A percentile compares a stretch with the other conserved stretches of the same genome.
Evolutionary conservation across 257 asterid genomes (phyloP).

Genomic region (Dorcoceras hygrometricum): DNA sequence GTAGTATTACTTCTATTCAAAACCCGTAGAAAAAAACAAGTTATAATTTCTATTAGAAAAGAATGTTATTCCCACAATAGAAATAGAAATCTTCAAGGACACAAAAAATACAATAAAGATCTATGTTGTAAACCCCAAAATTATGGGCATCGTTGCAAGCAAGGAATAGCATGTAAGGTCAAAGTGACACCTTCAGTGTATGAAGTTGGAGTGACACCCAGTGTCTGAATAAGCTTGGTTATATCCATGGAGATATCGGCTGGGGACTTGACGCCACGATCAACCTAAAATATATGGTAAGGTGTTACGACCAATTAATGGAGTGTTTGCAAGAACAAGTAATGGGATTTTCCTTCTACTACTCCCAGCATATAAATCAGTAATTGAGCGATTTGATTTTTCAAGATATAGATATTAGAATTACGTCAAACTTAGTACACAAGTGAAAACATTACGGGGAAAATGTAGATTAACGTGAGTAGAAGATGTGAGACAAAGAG

Average conservation of each 20-base stretch:
- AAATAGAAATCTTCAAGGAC: no score
- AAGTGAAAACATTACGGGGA: not conserved
- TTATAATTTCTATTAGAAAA: no score
- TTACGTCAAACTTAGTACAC: not conserved
- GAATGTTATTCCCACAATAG: no score
- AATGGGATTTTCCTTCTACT: no score
- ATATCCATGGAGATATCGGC: slow-evolving; percentile 89
- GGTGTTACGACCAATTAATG: not conserved
- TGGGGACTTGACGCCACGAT: slow-evolving; percentile 93
- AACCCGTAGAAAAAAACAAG: no score
- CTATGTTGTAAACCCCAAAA: no score
- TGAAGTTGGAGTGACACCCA: slow-evolving; percentile 53
- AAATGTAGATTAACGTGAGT: not conserved
- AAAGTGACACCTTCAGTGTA: slow-evolving; percentile 62
- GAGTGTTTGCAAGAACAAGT: no score
- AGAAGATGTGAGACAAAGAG: not conserved
- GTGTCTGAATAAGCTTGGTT: slow-evolving; percentile 56
- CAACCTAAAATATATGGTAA: slow-evolving; percentile 48
- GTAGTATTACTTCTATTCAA: no score
- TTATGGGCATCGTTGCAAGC: not conserved
- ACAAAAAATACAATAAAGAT: no score
- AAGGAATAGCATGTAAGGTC: slow-evolving; percentile 28
- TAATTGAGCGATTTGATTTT: not conserved
- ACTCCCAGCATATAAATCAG: no score
- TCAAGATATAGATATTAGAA: not conserved